Percentiles rank a stretch among this genome's conserved stretches.
Evolutionary conservation across 129 eudicot genomes (phyloP).

Genomic region (Escallonia herrerae): DNA sequence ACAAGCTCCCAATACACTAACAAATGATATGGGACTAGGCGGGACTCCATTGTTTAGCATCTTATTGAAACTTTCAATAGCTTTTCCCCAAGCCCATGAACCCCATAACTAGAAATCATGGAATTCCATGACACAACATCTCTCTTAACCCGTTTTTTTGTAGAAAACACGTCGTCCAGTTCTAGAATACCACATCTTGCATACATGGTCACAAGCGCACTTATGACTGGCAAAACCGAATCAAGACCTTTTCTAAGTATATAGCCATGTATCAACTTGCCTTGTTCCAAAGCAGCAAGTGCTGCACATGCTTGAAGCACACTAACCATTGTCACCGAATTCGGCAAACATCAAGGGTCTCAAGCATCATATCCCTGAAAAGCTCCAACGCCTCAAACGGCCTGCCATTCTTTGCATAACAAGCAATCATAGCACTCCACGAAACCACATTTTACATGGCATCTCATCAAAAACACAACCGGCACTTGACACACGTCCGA

Average conservation of each 20-base stretch:
- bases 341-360: constrained; percentile 46
- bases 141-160: constrained; percentile 61
- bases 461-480: constrained; percentile 41
- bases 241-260: constrained; percentile 75
- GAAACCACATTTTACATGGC: constrained; percentile 72
- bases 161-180: constrained; percentile 47
- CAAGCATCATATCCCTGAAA: constrained; percentile 61
- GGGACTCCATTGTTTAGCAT: constrained; percentile 45
- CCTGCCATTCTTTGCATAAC: constrained; percentile 73
- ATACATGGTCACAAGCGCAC: constrained; percentile 71
- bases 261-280: constrained; percentile 70
- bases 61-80: constrained; percentile 49
- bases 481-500: constrained; percentile 56
- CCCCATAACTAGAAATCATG: constrained; percentile 79
- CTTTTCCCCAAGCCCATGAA: constrained; percentile 73
- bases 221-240: constrained; percentile 72
- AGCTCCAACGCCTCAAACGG: constrained; percentile 61
- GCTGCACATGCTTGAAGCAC: constrained; percentile 94
- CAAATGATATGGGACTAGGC: constrained; percentile 68
- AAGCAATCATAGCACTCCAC: constrained; percentile 95
- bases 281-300: constrained; percentile 74
- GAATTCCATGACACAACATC: constrained; percentile 94
- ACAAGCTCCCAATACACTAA: constrained; percentile 84
- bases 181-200: constrained; percentile 72
- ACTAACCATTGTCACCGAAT: constrained; percentile 92